Percentiles rank a stretch among this genome's conserved stretches.
phyloP scores from a whole-genome alignment of 2,329 filamentous ascomycete genomes.

The Metarhizium humberi region DNA sequence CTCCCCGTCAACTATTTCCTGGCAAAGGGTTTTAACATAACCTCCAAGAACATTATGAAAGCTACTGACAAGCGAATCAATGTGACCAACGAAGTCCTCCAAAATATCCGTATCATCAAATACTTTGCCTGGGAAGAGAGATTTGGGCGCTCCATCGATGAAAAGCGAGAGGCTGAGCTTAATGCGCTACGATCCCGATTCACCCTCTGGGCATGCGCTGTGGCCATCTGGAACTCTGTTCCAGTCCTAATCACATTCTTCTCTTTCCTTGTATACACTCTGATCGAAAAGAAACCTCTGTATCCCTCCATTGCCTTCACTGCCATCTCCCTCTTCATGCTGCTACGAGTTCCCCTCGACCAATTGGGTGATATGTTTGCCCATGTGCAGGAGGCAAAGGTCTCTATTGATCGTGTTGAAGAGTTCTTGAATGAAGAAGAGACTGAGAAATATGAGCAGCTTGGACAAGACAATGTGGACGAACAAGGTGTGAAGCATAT shows the following conservation, averaged over 20 bases:
- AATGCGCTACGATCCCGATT: constrained; percentile 72
- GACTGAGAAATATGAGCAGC: constrained; percentile 87
- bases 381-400: constrained; percentile 93
- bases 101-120: constrained; percentile 98
- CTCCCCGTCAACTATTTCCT: constrained; percentile 86
- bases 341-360: constrained; percentile 86
- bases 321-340: constrained; percentile 87
- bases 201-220: constrained; percentile 82
- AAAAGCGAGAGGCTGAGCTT: constrained; percentile 75
- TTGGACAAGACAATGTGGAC: constrained; percentile 60
- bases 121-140: constrained; percentile 98
- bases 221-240: constrained; percentile 93
- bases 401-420: constrained; percentile 93
- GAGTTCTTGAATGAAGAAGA: constrained; percentile 90
- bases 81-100: constrained; percentile 90
- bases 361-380: constrained; percentile 98
- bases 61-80: constrained; percentile 95
- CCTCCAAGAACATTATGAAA: constrained; percentile 84
- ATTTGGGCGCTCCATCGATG: constrained; percentile 77
- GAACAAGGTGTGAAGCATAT: constrained; percentile 65
- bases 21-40: constrained; percentile 72
- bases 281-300: constrained; percentile 79
- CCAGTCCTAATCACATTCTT: constrained; percentile 93
- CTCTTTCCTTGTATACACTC: constrained; percentile 88
- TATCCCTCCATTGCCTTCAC: constrained; percentile 93